phyloP scores from a whole-genome alignment of 495 filamentous ascomycete species.

The Letharia columbiana region DNA sequence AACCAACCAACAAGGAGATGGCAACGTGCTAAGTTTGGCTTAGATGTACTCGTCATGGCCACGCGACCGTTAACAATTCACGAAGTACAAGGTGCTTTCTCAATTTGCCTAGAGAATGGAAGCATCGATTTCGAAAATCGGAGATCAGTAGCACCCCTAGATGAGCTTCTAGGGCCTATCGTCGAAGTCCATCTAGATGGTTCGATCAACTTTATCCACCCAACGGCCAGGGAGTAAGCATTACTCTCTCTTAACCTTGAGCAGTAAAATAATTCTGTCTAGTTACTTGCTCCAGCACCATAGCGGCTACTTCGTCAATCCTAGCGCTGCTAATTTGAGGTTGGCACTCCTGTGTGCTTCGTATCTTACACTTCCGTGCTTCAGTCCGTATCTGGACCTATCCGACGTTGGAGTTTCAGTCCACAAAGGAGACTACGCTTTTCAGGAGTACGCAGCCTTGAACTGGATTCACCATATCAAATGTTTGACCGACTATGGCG shows the following conservation, averaged over 20 bases:
- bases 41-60: constrained; percentile 12
- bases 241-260: not conserved
- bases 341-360: constrained; percentile 23
- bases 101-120: constrained; percentile 18
- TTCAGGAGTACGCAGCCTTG: constrained; percentile 18
- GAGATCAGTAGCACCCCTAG: constrained; percentile 13
- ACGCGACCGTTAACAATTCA: constrained; percentile 19
- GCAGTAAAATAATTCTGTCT: not conserved
- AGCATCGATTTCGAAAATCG: constrained; percentile 19
- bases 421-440: constrained; percentile 12
- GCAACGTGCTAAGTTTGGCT: constrained; percentile 17
- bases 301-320: constrained; percentile 22
- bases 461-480: constrained; percentile 17
- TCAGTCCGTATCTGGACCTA: constrained; percentile 1
- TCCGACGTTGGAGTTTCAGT: not conserved
- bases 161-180: constrained; percentile 24
- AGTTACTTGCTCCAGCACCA: constrained; percentile 23
- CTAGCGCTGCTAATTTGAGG: constrained; percentile 15
- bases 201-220: constrained; percentile 24
- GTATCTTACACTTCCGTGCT: constrained; percentile 25
- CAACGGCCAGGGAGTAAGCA: constrained; percentile 25
- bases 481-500: not conserved
- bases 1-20: not conserved
- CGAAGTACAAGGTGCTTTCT: constrained; percentile 27
- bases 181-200: constrained; percentile 23